phyloP scores from a whole-genome alignment of 495 filamentous ascomycete genomes.

The Staphylotrichum tortipilum region DNA sequence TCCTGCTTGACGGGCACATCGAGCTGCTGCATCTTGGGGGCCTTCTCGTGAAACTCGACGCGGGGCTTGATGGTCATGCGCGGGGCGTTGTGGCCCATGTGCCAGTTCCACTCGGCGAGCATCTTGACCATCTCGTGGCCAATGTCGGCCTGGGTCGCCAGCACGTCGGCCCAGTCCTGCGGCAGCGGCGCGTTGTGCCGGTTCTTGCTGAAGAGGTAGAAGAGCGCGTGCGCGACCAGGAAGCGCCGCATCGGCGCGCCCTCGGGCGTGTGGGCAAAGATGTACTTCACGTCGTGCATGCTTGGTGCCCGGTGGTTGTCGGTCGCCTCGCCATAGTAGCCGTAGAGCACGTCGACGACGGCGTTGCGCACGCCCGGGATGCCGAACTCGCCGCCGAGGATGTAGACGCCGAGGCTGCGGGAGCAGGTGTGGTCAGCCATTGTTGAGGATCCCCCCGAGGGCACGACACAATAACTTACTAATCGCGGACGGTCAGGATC shows the following conservation, averaged over 20 bases:
- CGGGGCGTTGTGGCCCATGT: constrained; percentile 17
- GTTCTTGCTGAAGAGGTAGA: constrained; percentile 15
- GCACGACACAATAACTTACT: constrained; percentile 10
- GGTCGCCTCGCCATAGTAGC: constrained; percentile 6
- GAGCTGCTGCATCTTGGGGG: background rate
- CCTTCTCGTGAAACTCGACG: constrained; percentile 18
- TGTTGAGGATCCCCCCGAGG: background rate
- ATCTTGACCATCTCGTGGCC: constrained; percentile 15
- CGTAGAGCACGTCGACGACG: constrained; percentile 14
- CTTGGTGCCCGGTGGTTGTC: constrained; percentile 5
- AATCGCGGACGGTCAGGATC: constrained; percentile 15
- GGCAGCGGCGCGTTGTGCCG: constrained; percentile 8
- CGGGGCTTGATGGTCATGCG: constrained; percentile 21
- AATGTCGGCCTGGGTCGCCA: constrained; percentile 1
- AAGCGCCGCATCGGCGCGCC: constrained; percentile 17
- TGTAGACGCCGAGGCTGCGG: constrained; percentile 20
- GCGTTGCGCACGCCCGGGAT: constrained; percentile 17
- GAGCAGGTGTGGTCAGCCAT: background rate
- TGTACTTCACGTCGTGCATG: constrained; percentile 17
- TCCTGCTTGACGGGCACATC: constrained; percentile 4
- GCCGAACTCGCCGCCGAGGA: constrained; percentile 19
- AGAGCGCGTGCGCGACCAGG: constrained; percentile 15
- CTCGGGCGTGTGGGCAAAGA: constrained; percentile 20
- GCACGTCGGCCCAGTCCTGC: constrained; percentile 12
- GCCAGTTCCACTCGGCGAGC: constrained; percentile 25